phyloP scores from a whole-genome alignment of 129 eudicot genomes.

The Glebionis coronaria region DNA sequence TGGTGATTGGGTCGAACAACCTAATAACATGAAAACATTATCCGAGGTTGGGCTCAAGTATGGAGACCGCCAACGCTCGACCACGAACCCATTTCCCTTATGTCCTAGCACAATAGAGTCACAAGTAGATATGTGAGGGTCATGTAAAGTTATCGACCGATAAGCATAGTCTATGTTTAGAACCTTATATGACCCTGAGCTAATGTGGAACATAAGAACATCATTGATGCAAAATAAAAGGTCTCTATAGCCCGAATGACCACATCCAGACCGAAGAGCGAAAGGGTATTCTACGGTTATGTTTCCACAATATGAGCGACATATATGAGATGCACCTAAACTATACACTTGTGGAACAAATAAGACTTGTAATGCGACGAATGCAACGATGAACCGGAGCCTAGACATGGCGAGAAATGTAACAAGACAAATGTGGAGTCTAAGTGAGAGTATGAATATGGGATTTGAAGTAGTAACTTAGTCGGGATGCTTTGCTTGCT shows the following conservation, averaged over 20 bases:
- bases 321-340: conserved; percentile 42
- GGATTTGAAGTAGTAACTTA: conserved; percentile 24
- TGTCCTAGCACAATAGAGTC: conserved; percentile 65
- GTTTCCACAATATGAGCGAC: conserved; percentile 91
- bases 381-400: conserved; percentile 12
- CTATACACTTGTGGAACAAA: conserved; percentile 19
- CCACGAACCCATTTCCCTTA: conserved; percentile 83
- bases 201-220: conserved; percentile 85
- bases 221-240: conserved; percentile 88
- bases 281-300: conserved; percentile 89
- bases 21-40: conserved; percentile 81
- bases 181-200: conserved; percentile 86
- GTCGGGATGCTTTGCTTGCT: conserved; percentile 57
- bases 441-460: conserved; percentile 15
- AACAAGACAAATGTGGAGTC: conserved; percentile 14
- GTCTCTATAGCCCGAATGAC: conserved; percentile 76
- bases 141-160: conserved; percentile 64
- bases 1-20: conserved; percentile 81
- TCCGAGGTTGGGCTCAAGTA: conserved; percentile 68
- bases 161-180: conserved; percentile 87
- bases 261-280: conserved; percentile 73
- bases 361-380: conserved; percentile 17
- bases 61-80: conserved; percentile 78
- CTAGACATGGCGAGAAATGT: conserved; percentile 40
- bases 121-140: conserved; percentile 91